Conservation (phyloP, 225 moss, liverwort and hornwort genomes). For the Pseudoscleropodium purum region DNA sequence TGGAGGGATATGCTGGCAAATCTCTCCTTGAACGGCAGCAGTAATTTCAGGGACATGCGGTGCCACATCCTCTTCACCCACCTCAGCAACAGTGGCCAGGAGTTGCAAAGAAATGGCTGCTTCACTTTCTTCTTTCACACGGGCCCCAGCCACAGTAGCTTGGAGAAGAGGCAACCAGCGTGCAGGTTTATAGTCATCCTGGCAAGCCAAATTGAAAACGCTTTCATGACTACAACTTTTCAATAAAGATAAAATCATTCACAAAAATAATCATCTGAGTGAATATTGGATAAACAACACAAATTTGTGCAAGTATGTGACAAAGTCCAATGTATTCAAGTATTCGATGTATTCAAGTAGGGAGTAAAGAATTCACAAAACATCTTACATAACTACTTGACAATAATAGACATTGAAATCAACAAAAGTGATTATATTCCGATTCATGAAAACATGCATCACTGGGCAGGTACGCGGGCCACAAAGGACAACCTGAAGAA, state of each 20-base stretch:
- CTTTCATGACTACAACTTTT: not conserved
- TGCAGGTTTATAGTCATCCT: constrained; percentile 84
- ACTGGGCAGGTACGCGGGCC: not conserved
- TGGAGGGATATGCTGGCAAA: constrained; percentile 70
- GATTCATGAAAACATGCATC: not conserved
- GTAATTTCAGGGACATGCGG: constrained; percentile 85
- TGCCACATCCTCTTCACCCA: constrained; percentile 85
- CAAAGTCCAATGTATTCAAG: not conserved
- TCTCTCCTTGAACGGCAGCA: constrained; percentile 77
- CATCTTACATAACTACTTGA: not conserved
- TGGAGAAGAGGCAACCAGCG: constrained; percentile 91
- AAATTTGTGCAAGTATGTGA: not conserved
- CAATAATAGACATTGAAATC: not conserved
- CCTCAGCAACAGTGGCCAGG: constrained; percentile 85
- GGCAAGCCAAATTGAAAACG: constrained; percentile 3
- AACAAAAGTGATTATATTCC: not conserved
- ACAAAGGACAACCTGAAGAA: constrained; percentile 65
- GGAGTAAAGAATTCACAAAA: not conserved
- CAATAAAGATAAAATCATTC: not conserved
- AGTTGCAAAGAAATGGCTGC: constrained; percentile 81
- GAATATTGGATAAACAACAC: not conserved
- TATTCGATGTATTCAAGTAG: not conserved
- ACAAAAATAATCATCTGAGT: not conserved
- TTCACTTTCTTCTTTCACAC: constrained; percentile 75
- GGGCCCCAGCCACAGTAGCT: constrained; percentile 82